A percentile compares a stretch with the other conserved stretches of the same genome.
Conservation (phyloP, 495 filamentous ascomycete genomes). For the Penicillium maclennaniae region DNA sequence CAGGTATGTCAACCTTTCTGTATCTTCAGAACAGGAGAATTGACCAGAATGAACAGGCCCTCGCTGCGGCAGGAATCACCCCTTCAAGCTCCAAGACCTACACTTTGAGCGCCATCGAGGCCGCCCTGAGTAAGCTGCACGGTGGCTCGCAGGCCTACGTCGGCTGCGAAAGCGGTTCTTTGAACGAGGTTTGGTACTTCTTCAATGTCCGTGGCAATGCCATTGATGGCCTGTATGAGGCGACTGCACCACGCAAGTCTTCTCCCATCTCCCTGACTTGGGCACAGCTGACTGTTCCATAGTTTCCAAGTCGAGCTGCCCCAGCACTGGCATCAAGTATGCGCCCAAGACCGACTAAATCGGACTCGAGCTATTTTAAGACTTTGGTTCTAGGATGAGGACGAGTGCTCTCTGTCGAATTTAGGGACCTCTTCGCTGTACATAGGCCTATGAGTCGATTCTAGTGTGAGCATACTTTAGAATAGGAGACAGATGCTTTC, state of each 20-base stretch:
- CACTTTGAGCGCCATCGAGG: conserved; percentile 54
- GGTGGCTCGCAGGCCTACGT: conserved; percentile 57
- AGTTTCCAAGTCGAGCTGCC: conserved; percentile 54
- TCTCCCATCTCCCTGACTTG: too few relatives aligned
- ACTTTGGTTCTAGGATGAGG: not conserved
- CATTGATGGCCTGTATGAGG: conserved; percentile 64
- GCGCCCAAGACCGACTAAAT: conserved; percentile 44
- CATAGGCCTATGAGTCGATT: not conserved
- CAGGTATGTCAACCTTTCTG: conserved; percentile 31
- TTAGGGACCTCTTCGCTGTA: not conserved
- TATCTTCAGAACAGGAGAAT: not conserved
- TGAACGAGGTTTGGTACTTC: conserved; percentile 73
- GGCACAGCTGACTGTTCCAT: conserved; percentile 12
- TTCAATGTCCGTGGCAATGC: conserved; percentile 72
- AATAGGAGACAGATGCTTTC: not conserved
- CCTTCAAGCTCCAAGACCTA: conserved; percentile 60
- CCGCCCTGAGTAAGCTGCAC: conserved; percentile 54
- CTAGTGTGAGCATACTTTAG: not conserved
- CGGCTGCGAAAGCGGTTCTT: conserved; percentile 51
- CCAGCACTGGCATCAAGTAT: conserved; percentile 55
- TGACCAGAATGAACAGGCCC: conserved; percentile 34
- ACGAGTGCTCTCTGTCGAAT: not conserved
- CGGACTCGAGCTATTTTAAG: not conserved
- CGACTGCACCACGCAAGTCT: conserved; percentile 47
- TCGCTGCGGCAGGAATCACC: conserved; percentile 59